Evolutionary conservation across 1,284 basidiomycete species (phyloP).

Genomic region (Puccinia triticina): DNA sequence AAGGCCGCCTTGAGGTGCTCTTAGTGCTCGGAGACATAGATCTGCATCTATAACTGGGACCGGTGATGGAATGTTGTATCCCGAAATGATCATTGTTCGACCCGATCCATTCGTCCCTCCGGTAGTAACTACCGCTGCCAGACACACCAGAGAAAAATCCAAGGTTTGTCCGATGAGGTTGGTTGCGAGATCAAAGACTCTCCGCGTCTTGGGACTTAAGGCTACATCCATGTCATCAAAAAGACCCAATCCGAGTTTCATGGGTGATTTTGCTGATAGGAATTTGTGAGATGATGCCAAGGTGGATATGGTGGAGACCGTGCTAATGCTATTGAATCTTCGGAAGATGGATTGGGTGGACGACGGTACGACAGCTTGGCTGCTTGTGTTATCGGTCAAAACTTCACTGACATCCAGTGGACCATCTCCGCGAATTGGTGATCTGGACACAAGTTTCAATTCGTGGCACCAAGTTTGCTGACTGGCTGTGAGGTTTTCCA

Average conservation of each 20-base stretch:
- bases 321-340: neutral
- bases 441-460: neutral
- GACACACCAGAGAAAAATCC: slow-evolving; percentile 56
- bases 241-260: neutral
- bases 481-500: slow-evolving; percentile 2
- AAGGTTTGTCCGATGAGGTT: slow-evolving; percentile 54
- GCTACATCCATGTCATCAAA: slow-evolving; percentile 17
- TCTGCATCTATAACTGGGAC: slow-evolving; percentile 56
- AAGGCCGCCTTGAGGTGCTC: slow-evolving; percentile 56
- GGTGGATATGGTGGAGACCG: neutral
- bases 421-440: neutral
- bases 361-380: neutral
- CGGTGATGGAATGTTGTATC: slow-evolving; percentile 54
- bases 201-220: slow-evolving; percentile 53
- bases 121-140: slow-evolving; percentile 45
- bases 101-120: neutral
- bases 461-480: slow-evolving; percentile 16
- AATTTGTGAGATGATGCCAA: neutral
- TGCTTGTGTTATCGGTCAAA: neutral
- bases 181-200: slow-evolving; percentile 56
- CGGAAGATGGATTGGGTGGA: neutral
- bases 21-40: slow-evolving; percentile 56
- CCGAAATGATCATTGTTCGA: slow-evolving; percentile 53
- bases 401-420: neutral
- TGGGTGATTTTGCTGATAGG: neutral